Evolutionary conservation across 371 early-diverging fungal genomes (phyloP).

Genomic region (Syncephalastrum sp.): DNA sequence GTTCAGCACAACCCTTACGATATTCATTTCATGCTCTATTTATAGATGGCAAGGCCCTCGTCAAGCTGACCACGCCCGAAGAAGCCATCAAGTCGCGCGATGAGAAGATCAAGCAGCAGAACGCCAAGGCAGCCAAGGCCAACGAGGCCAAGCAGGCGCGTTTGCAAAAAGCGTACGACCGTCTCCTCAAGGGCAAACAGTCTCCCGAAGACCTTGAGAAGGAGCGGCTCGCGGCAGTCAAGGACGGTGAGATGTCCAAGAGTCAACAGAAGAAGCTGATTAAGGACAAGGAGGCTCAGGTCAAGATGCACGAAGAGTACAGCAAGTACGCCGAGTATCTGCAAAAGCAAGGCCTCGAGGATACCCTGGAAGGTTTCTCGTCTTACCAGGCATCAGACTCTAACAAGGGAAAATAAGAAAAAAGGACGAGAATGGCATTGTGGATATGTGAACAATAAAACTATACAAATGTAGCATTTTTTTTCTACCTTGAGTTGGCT

Average conservation of each 20-base stretch:
- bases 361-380: slow-evolving; percentile 7
- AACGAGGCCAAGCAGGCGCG: slow-evolving; percentile 67
- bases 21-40: not conserved
- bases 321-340: slow-evolving; percentile 29
- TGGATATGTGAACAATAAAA: not conserved
- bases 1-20: not conserved
- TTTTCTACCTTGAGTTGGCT: too few species aligned
- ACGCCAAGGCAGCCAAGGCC: slow-evolving; percentile 62
- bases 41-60: slow-evolving; percentile 82
- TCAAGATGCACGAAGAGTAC: slow-evolving; percentile 86
- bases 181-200: slow-evolving; percentile 73
- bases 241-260: slow-evolving; percentile 62
- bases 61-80: slow-evolving; percentile 85
- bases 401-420: slow-evolving; percentile 3
- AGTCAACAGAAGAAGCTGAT: slow-evolving; percentile 81
- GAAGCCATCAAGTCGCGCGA: slow-evolving; percentile 67
- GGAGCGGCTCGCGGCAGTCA: slow-evolving; percentile 77
- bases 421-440: not conserved
- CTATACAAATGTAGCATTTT: not conserved
- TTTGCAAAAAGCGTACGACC: slow-evolving; percentile 44
- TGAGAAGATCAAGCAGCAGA: slow-evolving; percentile 59
- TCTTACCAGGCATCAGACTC: slow-evolving; percentile 3
- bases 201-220: slow-evolving; percentile 82
- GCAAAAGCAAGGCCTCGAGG: slow-evolving; percentile 1
- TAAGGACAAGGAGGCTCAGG: slow-evolving; percentile 85